phyloP scores from a whole-genome alignment of 371 early-diverging fungal species.

The Paraphysoderma sedebokerense region DNA sequence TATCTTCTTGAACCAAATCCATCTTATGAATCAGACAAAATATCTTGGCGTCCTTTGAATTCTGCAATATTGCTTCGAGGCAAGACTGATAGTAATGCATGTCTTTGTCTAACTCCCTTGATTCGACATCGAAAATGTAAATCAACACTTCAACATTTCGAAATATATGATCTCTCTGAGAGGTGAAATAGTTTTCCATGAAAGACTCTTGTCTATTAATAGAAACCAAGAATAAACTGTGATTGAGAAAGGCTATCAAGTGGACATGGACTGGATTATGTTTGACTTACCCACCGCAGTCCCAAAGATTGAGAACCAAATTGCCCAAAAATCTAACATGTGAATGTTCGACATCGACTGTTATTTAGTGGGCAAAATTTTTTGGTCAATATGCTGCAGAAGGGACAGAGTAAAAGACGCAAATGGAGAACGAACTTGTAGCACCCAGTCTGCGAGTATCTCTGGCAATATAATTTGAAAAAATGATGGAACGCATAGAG shows the following conservation, averaged over 20 bases:
- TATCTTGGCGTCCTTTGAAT: conserved; percentile 76
- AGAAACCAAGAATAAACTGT: background rate
- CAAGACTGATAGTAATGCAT: conserved; percentile 79
- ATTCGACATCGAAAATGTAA: conserved; percentile 93
- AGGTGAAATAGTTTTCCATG: conserved; percentile 88
- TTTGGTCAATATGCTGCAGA: no score
- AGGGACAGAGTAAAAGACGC: background rate
- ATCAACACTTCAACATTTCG: conserved; percentile 94
- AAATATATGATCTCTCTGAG: conserved; percentile 84
- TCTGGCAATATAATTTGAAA: conserved; percentile 85
- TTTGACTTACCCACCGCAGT: conserved; percentile 58
- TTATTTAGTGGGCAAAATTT: background rate
- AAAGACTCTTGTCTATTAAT: conserved; percentile 70
- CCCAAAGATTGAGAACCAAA: conserved; percentile 88
- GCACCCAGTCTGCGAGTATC: conserved; percentile 90
- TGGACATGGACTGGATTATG: background rate
- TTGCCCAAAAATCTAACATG: conserved; percentile 88
- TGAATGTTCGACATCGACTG: conserved; percentile 91
- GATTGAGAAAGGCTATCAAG: background rate
- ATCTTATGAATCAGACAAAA: conserved; percentile 93
- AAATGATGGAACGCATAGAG: conserved; percentile 94
- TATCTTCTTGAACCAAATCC: conserved; percentile 73
- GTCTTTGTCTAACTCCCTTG: conserved; percentile 74
- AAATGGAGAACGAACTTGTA: conserved; percentile 41
- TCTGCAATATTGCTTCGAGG: conserved; percentile 58